Percentiles rank a stretch among this genome's conserved stretches.
Evolutionary conservation across 306 rosid genomes (phyloP).

Genomic region (Styphnolobium japonicum): DNA sequence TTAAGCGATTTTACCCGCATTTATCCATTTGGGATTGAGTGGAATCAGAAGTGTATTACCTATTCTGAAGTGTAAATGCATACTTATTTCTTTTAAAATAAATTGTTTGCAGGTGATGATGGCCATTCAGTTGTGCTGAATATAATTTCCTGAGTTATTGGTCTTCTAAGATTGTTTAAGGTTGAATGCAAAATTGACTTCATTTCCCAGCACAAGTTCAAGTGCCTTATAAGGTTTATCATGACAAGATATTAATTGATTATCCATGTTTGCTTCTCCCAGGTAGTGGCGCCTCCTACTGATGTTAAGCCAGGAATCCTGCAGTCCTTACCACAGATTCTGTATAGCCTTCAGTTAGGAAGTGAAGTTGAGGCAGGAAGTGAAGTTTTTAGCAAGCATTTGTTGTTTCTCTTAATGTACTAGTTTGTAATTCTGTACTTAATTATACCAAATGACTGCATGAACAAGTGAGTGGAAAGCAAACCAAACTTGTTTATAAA

Average conservation of each 20-base stretch:
- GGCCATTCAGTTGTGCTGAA: slow-evolving; percentile 3
- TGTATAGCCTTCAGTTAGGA: neutral
- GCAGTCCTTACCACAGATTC: neutral
- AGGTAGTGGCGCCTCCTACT: neutral
- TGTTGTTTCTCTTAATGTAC: neutral
- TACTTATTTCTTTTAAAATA: neutral
- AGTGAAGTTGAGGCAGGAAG: slow-evolving; percentile 4
- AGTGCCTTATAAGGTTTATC: neutral
- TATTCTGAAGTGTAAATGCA: neutral
- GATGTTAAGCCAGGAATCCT: too few species aligned
- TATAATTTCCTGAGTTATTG: neutral
- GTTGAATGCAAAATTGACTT: slow-evolving; percentile 3
- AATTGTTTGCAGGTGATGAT: slow-evolving; percentile 27
- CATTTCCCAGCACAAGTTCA: neutral
- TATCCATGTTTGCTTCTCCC: slow-evolving; percentile 14
- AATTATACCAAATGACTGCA: neutral
- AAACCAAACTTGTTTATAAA: neutral
- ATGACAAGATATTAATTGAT: neutral
- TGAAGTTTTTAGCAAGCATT: neutral
- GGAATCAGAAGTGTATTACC: neutral
- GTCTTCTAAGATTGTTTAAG: neutral
- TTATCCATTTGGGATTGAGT: neutral
- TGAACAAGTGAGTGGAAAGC: neutral
- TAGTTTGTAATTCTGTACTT: neutral
- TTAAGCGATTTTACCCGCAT: neutral